These are phyloP conservation scores for Calendula officinalis DNA, from an alignment of 129 eudicot species.

Conservation along the genomic window DNA sequence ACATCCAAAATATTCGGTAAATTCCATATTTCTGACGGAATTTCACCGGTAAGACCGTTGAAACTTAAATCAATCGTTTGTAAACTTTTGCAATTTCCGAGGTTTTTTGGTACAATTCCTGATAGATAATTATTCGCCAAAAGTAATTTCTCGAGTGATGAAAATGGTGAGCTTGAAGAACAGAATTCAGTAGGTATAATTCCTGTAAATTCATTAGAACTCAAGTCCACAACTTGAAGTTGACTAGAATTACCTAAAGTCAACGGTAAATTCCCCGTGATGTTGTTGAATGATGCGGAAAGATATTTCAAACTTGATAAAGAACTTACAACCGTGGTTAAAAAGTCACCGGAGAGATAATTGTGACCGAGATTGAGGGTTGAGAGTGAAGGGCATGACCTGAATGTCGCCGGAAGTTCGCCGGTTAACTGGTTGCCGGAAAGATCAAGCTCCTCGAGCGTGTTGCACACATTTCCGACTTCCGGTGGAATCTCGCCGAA, in stretches of 20 bases:
- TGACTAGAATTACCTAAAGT: constrained; percentile 57
- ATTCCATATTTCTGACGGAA: constrained; percentile 61
- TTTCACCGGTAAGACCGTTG: constrained; percentile 49
- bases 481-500: constrained; percentile 65
- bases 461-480: constrained; percentile 49
- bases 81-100: constrained; percentile 63
- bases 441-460: constrained; percentile 69
- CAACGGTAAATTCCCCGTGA: constrained; percentile 58
- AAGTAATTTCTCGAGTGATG: constrained; percentile 52
- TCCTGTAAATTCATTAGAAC: constrained; percentile 66
- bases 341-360: constrained; percentile 67
- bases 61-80: constrained; percentile 76
- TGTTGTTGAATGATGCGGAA: constrained; percentile 62
- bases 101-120: constrained; percentile 53
- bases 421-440: constrained; percentile 54
- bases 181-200: constrained; percentile 67
- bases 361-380: constrained; percentile 56
- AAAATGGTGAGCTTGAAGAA: constrained; percentile 35
- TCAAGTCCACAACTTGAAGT: constrained; percentile 74
- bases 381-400: constrained; percentile 49
- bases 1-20: constrained; percentile 62
- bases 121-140: constrained; percentile 58
- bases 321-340: constrained; percentile 54
- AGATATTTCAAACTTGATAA: constrained; percentile 62
- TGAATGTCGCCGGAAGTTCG: constrained; percentile 57